phyloP scores from a whole-genome alignment of 1,284 basidiomycete genomes.

The Apiotrichum akiyoshidainum region DNA sequence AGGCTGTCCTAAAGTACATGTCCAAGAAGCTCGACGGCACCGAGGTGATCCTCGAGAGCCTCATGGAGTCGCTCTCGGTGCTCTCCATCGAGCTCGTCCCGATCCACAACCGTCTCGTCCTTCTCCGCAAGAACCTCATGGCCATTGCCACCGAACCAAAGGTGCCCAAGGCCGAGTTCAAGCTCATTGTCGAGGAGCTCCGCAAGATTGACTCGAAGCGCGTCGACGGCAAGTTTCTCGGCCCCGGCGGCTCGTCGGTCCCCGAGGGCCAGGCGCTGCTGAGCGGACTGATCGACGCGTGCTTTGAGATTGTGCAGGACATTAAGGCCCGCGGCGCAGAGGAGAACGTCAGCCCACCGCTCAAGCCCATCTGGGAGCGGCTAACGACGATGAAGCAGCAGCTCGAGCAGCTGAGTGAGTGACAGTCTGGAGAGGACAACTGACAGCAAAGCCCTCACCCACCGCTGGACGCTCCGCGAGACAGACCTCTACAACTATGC shows the following conservation, averaged over 20 bases:
- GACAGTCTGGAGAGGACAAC: background rate
- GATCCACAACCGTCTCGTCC: constrained; percentile 83
- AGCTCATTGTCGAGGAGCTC: constrained; percentile 86
- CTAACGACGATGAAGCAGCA: constrained; percentile 71
- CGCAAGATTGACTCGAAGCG: constrained; percentile 94
- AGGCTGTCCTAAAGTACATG: constrained; percentile 83
- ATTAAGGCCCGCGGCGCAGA: constrained; percentile 91
- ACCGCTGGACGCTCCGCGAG: constrained; percentile 95
- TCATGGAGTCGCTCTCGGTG: constrained; percentile 79
- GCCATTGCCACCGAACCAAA: constrained; percentile 83
- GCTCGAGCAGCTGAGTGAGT: constrained; percentile 45
- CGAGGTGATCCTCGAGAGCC: constrained; percentile 69
- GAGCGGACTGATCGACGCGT: constrained; percentile 84
- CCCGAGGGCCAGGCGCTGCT: constrained; percentile 79
- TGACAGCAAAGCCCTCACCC: constrained; percentile 66
- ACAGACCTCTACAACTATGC: constrained; percentile 96
- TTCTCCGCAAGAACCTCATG: constrained; percentile 81
- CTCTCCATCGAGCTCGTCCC: constrained; percentile 83
- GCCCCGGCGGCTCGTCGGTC: constrained; percentile 79
- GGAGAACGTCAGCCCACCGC: constrained; percentile 78
- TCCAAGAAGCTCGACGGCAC: constrained; percentile 88
- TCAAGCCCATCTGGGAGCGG: constrained; percentile 94
- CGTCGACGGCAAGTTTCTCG: constrained; percentile 93
- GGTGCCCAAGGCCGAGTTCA: constrained; percentile 79
- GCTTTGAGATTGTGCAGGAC: constrained; percentile 94